Percentiles rank a stretch among this genome's conserved stretches.
phyloP scores from a whole-genome alignment of 805 yeast species.

The Wickerhamomyces alni region DNA sequence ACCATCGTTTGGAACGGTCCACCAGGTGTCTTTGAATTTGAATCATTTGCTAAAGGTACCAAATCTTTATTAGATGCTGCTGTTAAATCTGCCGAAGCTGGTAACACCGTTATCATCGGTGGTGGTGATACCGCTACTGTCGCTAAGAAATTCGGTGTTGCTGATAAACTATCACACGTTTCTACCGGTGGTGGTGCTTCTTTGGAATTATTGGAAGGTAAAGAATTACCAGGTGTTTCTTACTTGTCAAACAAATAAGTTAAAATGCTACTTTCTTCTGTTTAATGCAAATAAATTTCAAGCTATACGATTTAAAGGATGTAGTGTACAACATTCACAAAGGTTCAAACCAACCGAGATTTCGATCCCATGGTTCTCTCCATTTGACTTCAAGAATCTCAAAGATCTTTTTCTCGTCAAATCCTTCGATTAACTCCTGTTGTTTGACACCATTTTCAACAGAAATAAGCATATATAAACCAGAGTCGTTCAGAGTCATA shows the following conservation, averaged over 20 bases:
- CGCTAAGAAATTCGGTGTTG: constrained; percentile 96
- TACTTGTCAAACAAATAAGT: constrained; percentile 72
- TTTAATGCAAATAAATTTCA: too few species aligned
- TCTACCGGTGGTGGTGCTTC: constrained; percentile 99
- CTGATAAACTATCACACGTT: constrained; percentile 94
- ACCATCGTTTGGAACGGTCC: constrained; percentile 99
- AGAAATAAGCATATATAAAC: constrained; percentile 29
- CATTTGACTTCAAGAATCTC: constrained; percentile 34
- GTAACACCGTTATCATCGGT: constrained; percentile 89
- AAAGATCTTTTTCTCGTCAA: constrained; percentile 39
- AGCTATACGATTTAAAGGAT: too few species aligned
- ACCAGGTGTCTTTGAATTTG: constrained; percentile 99
- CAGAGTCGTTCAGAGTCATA: constrained; percentile 33
- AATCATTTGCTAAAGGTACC: constrained; percentile 86
- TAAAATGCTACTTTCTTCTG: not conserved
- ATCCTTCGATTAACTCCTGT: constrained; percentile 32
- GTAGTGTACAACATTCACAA: not conserved
- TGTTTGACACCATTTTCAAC: constrained; percentile 5
- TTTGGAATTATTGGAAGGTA: constrained; percentile 96
- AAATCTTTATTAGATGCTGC: constrained; percentile 84
- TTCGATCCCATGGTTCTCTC: constrained; percentile 23
- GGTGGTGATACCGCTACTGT: constrained; percentile 99
- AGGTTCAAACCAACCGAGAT: constrained; percentile 15
- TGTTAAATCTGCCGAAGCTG: constrained; percentile 78
- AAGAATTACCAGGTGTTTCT: constrained; percentile 95